Evolutionary conservation across 2,329 filamentous ascomycete genomes (phyloP).

Genomic region (Metarhizium brunneum): DNA sequence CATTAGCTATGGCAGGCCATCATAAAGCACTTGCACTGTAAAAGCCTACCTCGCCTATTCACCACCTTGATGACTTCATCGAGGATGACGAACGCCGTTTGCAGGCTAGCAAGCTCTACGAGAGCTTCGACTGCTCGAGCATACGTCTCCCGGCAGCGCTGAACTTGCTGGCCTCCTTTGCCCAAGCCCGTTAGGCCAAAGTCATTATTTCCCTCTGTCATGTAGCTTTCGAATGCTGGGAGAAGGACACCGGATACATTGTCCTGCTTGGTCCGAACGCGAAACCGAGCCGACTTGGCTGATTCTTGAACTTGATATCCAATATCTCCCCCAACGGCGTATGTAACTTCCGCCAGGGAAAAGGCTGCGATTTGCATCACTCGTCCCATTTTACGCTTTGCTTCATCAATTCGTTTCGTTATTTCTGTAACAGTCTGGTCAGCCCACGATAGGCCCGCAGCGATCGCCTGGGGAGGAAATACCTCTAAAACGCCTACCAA

Average conservation of each 20-base stretch:
- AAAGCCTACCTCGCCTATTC: constrained; percentile 70
- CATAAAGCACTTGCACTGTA: neutral
- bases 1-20: constrained; percentile 6
- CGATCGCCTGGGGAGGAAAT: constrained; percentile 56
- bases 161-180: constrained; percentile 95
- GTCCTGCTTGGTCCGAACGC: constrained; percentile 90
- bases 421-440: constrained; percentile 55
- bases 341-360: constrained; percentile 93
- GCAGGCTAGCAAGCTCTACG: constrained; percentile 87
- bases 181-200: constrained; percentile 93
- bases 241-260: constrained; percentile 96
- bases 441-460: constrained; percentile 49
- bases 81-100: constrained; percentile 94
- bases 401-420: constrained; percentile 92
- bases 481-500: constrained; percentile 7
- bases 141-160: constrained; percentile 91
- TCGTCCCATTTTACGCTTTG: constrained; percentile 97
- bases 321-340: constrained; percentile 91
- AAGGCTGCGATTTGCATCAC: constrained; percentile 99
- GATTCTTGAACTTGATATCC: constrained; percentile 97
- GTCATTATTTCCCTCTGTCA: constrained; percentile 83
- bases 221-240: constrained; percentile 86
- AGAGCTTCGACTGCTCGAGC: constrained; percentile 90
- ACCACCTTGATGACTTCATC: constrained; percentile 99
- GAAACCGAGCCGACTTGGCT: constrained; percentile 84